Conservation (phyloP, 441 rosid genomes). For the Erysimum cheiri region DNA sequence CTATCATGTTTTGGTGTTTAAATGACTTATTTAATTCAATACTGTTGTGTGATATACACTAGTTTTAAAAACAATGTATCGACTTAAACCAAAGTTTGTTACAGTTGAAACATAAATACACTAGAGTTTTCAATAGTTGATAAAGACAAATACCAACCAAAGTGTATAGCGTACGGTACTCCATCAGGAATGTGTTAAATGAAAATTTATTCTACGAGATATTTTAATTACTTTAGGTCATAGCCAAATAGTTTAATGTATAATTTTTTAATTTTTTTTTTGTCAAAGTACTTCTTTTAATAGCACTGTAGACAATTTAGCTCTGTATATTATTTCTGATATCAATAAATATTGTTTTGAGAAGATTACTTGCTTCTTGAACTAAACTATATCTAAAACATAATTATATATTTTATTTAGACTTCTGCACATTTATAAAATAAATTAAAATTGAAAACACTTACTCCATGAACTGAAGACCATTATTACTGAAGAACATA, state of each 20-base stretch:
- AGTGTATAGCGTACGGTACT: not conserved
- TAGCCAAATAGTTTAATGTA: not conserved
- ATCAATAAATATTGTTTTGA: too few species aligned
- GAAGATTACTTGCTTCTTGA: not conserved
- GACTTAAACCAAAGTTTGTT: slow-evolving; percentile 1
- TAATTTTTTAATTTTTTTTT: not conserved
- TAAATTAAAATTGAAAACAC: not conserved
- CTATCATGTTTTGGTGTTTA: not conserved
- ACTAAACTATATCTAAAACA: not conserved
- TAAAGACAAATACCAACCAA: slow-evolving; percentile 39
- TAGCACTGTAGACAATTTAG: too few species aligned
- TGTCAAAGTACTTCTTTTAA: too few species aligned
- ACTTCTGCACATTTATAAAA: not conserved
- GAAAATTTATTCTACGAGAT: slow-evolving; percentile 11
- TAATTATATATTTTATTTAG: not conserved
- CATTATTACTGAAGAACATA: too few species aligned
- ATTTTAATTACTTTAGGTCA: not conserved
- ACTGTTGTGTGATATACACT: not conserved
- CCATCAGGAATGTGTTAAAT: slow-evolving; percentile 14
- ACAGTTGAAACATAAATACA: slow-evolving; percentile 23
- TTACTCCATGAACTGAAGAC: too few species aligned
- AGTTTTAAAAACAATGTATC: not conserved
- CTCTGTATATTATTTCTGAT: too few species aligned
- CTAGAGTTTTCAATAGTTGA: slow-evolving; percentile 22
- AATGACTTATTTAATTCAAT: not conserved